Conservation (phyloP, 2,329 filamentous ascomycete genomes). For the Cladophialophora immunda region DNA sequence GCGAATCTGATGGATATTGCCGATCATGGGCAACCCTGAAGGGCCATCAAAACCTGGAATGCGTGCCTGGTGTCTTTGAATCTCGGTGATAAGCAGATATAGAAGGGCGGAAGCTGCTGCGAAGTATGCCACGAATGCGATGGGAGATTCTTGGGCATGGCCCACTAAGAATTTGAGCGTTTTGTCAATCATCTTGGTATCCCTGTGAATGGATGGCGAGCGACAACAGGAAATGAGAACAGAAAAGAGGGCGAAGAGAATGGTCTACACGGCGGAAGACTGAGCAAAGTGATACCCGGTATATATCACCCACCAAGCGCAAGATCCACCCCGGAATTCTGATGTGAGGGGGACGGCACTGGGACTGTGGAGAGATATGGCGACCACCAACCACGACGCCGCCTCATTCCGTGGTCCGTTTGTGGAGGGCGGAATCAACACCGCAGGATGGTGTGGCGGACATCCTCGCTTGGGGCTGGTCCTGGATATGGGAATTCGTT, state of each 20-base stretch:
- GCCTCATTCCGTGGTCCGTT: conserved; percentile 6
- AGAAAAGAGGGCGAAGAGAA: not conserved
- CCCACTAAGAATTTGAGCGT: conserved; percentile 23
- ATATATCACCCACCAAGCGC: conserved; percentile 7
- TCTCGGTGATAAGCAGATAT: conserved; percentile 61
- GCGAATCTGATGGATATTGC: conserved; percentile 64
- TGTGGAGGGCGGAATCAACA: conserved; percentile 26
- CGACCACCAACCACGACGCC: not conserved
- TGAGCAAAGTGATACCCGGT: not conserved
- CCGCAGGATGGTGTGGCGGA: conserved; percentile 12
- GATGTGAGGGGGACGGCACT: conserved; percentile 10
- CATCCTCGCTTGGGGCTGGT: not conserved
- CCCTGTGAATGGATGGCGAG: not conserved
- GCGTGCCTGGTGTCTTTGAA: conserved; percentile 56
- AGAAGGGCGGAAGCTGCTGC: conserved; percentile 40
- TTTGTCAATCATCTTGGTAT: conserved; percentile 37
- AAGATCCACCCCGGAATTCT: conserved; percentile 23
- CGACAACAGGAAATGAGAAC: not conserved
- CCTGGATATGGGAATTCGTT: not conserved
- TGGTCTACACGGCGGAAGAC: not conserved
- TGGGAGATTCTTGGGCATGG: conserved; percentile 28
- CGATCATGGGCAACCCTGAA: conserved; percentile 61
- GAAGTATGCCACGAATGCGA: conserved; percentile 33
- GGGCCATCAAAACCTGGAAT: conserved; percentile 60
- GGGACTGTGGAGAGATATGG: conserved; percentile 8